phyloP scores from a whole-genome alignment of 495 filamentous ascomycete species.

The Cercophora samala region DNA sequence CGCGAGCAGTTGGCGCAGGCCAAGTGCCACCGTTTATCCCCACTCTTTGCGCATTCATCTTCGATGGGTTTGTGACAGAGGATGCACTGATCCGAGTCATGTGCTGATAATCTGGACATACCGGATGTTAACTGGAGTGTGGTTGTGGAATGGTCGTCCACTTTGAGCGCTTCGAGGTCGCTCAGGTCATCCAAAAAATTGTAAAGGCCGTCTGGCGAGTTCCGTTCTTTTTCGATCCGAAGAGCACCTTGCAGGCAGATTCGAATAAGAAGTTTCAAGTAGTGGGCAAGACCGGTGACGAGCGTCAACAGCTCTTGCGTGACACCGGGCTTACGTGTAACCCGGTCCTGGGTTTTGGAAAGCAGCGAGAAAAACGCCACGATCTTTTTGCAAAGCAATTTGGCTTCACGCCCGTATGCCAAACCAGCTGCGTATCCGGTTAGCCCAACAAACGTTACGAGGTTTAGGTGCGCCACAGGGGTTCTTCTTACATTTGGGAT shows the following conservation, averaged over 20 bases:
- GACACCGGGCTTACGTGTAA: constrained; percentile 82
- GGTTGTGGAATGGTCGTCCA: constrained; percentile 54
- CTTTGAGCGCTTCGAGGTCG: constrained; percentile 66
- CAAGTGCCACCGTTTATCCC: constrained; percentile 77
- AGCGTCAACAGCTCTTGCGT: constrained; percentile 94
- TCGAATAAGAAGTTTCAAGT: constrained; percentile 94
- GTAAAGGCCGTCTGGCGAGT: constrained; percentile 67
- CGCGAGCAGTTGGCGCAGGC: constrained; percentile 72
- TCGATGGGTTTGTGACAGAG: constrained; percentile 84
- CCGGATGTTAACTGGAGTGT: constrained; percentile 72
- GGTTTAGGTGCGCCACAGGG: not conserved
- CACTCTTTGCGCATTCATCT: constrained; percentile 76
- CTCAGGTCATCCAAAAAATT: constrained; percentile 77
- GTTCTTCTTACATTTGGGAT: not conserved
- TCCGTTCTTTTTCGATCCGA: constrained; percentile 81
- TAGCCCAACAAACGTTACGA: constrained; percentile 11
- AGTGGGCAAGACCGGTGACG: constrained; percentile 95
- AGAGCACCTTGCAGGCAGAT: constrained; percentile 94
- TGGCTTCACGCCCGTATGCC: constrained; percentile 89
- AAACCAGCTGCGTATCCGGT: constrained; percentile 53
- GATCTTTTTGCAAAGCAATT: constrained; percentile 98
- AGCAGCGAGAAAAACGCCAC: constrained; percentile 95
- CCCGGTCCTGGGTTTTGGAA: constrained; percentile 88
- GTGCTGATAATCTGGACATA: constrained; percentile 67
- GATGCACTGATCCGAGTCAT: constrained; percentile 76